Base-by-base conservation (phyloP, 2,329 filamentous ascomycete species). In the Fusarium verticillioides region DNA sequence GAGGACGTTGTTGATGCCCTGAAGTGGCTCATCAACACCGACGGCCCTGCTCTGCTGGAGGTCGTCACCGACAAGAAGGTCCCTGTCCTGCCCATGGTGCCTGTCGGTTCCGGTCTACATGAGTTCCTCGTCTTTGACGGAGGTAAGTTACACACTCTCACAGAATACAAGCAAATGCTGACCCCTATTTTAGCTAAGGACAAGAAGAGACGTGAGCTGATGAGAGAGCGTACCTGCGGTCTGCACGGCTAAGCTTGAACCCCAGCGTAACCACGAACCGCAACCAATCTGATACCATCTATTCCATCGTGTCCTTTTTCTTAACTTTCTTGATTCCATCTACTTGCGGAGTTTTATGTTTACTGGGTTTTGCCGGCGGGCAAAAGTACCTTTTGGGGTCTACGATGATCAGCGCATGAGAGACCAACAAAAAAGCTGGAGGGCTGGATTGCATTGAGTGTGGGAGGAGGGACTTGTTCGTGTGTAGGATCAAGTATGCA, bases 81-180 rank as follows among this genome's bases (percentile, higher is more conserved):
- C 32, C 96, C 96, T 52, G 96, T 99, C n/a, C 85, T 98, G 79
- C 96, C 96, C 42, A 98, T 98, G 96, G 96, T 99, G 52, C 96
- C 96, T 7, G 92, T 90, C 43, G 96, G 96, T 42, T 92, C 89
- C 70, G 96, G 88, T 67, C 87, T 99, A 78, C 94, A 98, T 81
- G 96, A 98, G 83, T 98, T 98, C 85, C 87, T 98, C 44, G 73
- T 78, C 30, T 75, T 75, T 52, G 82, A 83, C 44, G 76, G 74
- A 69, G 81, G 81, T 81, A 77, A 75, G 81, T 75, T 66, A 39
- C 37, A 28, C 23, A 5, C 9, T 12, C 28, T 36, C 28, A 19
- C 9, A 16, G 19, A 56, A 13, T 36, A 9, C 5, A 18, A 61
- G 34, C 21, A 37, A 53, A 69, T 76, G 66, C 82, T 88, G 77